Evolutionary conservation across 352 stramenopile genomes (phyloP).

Genomic region (Thalassiosira allenii): DNA sequence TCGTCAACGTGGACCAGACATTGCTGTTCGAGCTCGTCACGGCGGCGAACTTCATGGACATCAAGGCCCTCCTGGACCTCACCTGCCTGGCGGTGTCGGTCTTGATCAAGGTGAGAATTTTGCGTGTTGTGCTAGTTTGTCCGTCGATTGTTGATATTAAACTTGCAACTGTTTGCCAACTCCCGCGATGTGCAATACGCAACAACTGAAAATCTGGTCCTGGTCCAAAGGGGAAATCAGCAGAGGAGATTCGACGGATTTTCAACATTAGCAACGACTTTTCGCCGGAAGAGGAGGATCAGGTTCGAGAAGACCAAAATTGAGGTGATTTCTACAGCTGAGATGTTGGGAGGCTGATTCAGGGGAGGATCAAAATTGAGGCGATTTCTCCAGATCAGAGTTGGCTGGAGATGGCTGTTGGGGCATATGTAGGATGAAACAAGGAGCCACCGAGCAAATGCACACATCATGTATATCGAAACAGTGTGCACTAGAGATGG

Average conservation of each 20-base stretch:
- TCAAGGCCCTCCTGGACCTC: constrained; percentile 89
- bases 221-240: constrained; percentile 89
- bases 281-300: constrained; percentile 95
- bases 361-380: too few species aligned
- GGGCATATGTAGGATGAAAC: too few species aligned
- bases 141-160: constrained; percentile 2
- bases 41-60: constrained; percentile 99
- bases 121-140: neutral
- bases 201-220: neutral
- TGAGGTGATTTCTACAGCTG: too few species aligned
- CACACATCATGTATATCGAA: too few species aligned
- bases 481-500: too few species aligned
- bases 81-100: constrained; percentile 89
- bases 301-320: constrained; percentile 8
- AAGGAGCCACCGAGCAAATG: too few species aligned
- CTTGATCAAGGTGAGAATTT: constrained; percentile 87
- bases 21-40: constrained; percentile 99
- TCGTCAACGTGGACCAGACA: constrained; percentile 97
- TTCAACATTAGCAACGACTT: constrained; percentile 99
- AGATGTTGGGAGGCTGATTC: too few species aligned
- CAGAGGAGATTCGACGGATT: constrained; percentile 97
- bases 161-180: too few species aligned
- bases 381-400: too few species aligned
- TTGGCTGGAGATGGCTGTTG: too few species aligned
- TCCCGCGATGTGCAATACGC: neutral